These are phyloP conservation scores for Mimosa pudica DNA, from an alignment of 306 rosid species.

Conservation along the genomic window DNA sequence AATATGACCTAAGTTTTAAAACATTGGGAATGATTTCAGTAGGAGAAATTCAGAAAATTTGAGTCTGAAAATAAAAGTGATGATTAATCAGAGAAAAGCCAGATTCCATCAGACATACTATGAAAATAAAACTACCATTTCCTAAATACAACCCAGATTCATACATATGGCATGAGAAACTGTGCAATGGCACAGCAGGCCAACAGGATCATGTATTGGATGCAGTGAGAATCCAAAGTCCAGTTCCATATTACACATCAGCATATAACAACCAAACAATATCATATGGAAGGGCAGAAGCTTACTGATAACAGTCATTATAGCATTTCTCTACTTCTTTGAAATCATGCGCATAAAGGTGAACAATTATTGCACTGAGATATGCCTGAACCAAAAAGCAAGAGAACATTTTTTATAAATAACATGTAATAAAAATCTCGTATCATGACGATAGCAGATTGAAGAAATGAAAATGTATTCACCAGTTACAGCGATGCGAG, in stretches of 20 bases:
- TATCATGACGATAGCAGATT: not conserved
- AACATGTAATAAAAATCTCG: not conserved
- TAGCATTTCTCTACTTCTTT: slow-evolving; percentile 94
- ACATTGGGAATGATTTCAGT: not conserved
- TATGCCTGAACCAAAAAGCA: slow-evolving; percentile 70
- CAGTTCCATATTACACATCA: slow-evolving; percentile 16
- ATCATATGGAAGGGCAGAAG: slow-evolving; percentile 31
- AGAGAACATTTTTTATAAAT: slow-evolving; percentile 25
- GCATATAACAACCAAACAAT: slow-evolving; percentile 11
- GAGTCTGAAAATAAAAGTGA: not conserved
- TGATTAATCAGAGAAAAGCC: not conserved
- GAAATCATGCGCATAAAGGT: slow-evolving; percentile 83
- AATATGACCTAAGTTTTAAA: not conserved
- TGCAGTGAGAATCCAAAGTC: not conserved
- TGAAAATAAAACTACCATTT: not conserved
- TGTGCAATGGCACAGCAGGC: not conserved
- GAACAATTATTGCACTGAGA: slow-evolving; percentile 78
- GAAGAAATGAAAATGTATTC: not conserved
- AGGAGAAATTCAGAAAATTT: not conserved
- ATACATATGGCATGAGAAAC: not conserved
- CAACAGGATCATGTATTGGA: not conserved
- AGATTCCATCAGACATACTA: not conserved
- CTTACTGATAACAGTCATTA: slow-evolving; percentile 94
- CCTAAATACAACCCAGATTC: not conserved
- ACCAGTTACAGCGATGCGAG: not conserved